Evolutionary conservation across 2,329 filamentous ascomycete genomes (phyloP), one percentile per base, ranked within the genome.

Genomic region (Trichothecium roseum): DNA sequence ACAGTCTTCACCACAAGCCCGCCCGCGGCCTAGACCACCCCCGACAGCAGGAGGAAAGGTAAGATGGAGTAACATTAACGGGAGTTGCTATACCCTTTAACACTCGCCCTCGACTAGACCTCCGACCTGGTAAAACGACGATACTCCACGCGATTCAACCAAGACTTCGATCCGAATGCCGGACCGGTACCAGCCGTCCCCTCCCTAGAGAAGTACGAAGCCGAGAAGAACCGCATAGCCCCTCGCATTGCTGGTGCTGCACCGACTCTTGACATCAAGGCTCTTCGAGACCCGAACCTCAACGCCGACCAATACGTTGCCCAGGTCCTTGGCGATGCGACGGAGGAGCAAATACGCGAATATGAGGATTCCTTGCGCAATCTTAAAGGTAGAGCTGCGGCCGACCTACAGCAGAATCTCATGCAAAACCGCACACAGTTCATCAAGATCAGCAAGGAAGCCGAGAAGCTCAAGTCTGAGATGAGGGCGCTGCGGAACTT

Each of bases 401-500:
- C 78, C 33, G 88, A 96, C 48, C 68, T 98, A 16, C 89, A 96
- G 58, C 85, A 93, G 53, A 96, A 88, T 59, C 83, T 98, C 34
- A 89, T 94, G 60, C 88, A 95, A 57, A 98, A 98, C 59, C 79
- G 91, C 33, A 94, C 86, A 0, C 91, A 96, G 52, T 98, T 98
- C 54, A 96, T 98, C 68, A 94, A 94, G 60, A 96, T 98, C 58
- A 95, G 88, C 55, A 95, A 96, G 60, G 91, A 98, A 63, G 91
- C 93, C 2, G 91, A 98, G 60, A 95, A 94, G 63, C 75, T 98
- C 39, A 96, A 96, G 62, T 77, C 78, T 37, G 91, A 98, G 57
- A 96, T 98, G 91, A 77, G 85, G 35, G 84, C 84, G 6, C 72
- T 98, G 22, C 78, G 84, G 30, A 85, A 85, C 44, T 70, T 96